Percentiles rank a stretch among this genome's conserved stretches.
These are phyloP conservation scores for Cryptosporidium tyzzeri DNA, from an alignment of 169 alveolate genomes.

Conservation along the genomic window DNA sequence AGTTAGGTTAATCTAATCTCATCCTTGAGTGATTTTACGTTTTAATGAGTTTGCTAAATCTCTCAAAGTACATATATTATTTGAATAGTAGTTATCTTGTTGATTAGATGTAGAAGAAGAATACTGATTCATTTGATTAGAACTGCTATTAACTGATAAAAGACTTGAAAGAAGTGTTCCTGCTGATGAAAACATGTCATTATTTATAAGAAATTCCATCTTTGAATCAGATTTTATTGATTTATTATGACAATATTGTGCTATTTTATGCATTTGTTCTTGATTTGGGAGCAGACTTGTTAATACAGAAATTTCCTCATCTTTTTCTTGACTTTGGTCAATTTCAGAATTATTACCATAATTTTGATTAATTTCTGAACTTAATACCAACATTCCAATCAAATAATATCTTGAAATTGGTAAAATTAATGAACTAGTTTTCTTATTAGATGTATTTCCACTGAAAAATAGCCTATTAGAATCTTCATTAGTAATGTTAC, in stretches of 20 bases:
- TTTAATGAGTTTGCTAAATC: slow-evolving; percentile 24
- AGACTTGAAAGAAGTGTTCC: slow-evolving; percentile 67
- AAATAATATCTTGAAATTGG: slow-evolving; percentile 59
- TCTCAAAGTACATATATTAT: slow-evolving; percentile 17
- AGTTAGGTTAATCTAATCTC: neutral
- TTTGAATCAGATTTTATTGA: slow-evolving; percentile 17
- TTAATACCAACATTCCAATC: slow-evolving; percentile 24
- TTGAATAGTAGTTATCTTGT: slow-evolving; percentile 6
- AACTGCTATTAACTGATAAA: slow-evolving; percentile 2
- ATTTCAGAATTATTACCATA: neutral
- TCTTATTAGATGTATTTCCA: neutral
- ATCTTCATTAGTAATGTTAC: neutral
- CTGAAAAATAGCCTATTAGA: neutral
- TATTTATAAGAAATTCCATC: slow-evolving; percentile 46
- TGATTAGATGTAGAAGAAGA: neutral
- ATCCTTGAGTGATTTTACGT: neutral
- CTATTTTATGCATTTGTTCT: slow-evolving; percentile 41
- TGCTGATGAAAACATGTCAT: slow-evolving; percentile 57
- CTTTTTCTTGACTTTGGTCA: neutral
- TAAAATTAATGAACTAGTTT: neutral
- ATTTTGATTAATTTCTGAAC: neutral
- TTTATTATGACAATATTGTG: slow-evolving; percentile 52
- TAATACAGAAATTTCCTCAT: slow-evolving; percentile 15
- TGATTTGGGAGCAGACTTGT: slow-evolving; percentile 39
- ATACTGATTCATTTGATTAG: neutral